phyloP scores from a whole-genome alignment of 2,329 filamentous ascomycete species.

The Lojkania enalia region DNA sequence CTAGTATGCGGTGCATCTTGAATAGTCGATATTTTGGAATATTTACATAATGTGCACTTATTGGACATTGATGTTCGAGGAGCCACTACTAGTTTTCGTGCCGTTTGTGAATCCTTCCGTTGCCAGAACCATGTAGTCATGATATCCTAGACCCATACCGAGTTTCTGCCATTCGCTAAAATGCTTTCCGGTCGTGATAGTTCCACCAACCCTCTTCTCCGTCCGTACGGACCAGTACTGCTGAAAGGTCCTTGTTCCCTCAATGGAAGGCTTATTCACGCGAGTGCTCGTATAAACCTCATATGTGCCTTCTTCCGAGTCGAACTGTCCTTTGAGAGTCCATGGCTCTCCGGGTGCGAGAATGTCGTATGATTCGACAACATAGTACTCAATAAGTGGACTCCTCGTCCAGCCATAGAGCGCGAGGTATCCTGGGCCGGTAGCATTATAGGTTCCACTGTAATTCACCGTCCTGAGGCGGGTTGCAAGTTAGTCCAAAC shows the following conservation, averaged over 20 bases:
- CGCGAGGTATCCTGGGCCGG: slow-evolving; percentile 52
- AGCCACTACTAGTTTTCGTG: slow-evolving; percentile 18
- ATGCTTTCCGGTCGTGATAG: slow-evolving; percentile 30
- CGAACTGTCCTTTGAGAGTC: slow-evolving; percentile 26
- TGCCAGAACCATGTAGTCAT: slow-evolving; percentile 48
- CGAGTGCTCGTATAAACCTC: slow-evolving; percentile 18
- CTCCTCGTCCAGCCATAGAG: slow-evolving; percentile 60
- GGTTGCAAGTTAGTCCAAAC: background rate
- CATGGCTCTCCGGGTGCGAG: slow-evolving; percentile 52
- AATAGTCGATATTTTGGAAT: no score
- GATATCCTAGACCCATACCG: slow-evolving; percentile 25
- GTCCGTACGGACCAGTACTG: slow-evolving; percentile 50
- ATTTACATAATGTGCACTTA: no score
- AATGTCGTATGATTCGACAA: slow-evolving; percentile 54
- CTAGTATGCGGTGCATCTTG: no score
- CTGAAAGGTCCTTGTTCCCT: slow-evolving; percentile 54
- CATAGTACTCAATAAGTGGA: slow-evolving; percentile 57
- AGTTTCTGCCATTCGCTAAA: slow-evolving; percentile 32
- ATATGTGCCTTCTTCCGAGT: slow-evolving; percentile 23
- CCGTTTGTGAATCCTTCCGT: slow-evolving; percentile 57
- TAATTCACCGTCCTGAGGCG: slow-evolving; percentile 36
- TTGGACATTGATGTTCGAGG: background rate
- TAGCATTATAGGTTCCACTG: slow-evolving; percentile 39
- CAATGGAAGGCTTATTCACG: slow-evolving; percentile 52
- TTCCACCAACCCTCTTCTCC: slow-evolving; percentile 17